Evolutionary conservation across 768 basidiomycete species (phyloP).

Genomic region (Rhodotorula sphaerocarpa): DNA sequence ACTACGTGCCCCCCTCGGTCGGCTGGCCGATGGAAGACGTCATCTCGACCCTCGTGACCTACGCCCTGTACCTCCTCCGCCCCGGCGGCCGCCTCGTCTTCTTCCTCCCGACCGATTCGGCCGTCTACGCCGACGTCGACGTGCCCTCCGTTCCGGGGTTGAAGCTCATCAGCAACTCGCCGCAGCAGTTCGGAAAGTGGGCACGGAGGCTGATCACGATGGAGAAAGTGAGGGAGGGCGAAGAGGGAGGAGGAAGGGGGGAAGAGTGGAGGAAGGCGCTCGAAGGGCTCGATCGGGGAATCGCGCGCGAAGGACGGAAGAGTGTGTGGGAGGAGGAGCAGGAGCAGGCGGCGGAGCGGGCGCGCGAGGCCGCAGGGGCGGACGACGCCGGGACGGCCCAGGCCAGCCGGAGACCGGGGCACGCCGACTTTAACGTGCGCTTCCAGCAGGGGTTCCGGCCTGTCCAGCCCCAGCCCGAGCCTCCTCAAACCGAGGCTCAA

Average conservation of each 20-base stretch:
- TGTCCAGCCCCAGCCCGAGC: no score
- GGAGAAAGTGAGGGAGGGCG: constrained; percentile 52
- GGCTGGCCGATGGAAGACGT: constrained; percentile 87
- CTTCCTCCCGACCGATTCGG: constrained; percentile 70
- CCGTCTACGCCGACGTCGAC: constrained; percentile 83
- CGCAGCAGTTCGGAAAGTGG: constrained; percentile 93
- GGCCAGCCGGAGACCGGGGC: constrained; percentile 58
- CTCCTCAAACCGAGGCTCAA: no score
- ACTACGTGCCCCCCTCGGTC: constrained; percentile 78
- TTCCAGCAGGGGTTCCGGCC: constrained; percentile 67
- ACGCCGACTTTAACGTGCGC: constrained; percentile 78
- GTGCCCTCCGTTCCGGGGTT: constrained; percentile 73
- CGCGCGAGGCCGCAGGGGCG: not conserved
- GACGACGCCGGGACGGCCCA: no score
- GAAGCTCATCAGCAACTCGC: constrained; percentile 75
- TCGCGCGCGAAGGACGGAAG: constrained; percentile 44
- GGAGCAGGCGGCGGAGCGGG: not conserved
- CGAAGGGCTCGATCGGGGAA: constrained; percentile 52
- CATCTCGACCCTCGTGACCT: constrained; percentile 66
- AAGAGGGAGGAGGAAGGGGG: no score
- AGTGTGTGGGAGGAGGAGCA: constrained; percentile 23
- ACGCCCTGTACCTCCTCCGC: constrained; percentile 74
- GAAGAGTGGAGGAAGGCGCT: constrained; percentile 24
- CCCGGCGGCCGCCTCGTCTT: constrained; percentile 85
- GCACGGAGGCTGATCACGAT: constrained; percentile 86